A percentile compares a stretch with the other conserved stretches of the same genome.
Conservation (phyloP, 169 alveolate species). For the Plasmodium blacklocki region DNA sequence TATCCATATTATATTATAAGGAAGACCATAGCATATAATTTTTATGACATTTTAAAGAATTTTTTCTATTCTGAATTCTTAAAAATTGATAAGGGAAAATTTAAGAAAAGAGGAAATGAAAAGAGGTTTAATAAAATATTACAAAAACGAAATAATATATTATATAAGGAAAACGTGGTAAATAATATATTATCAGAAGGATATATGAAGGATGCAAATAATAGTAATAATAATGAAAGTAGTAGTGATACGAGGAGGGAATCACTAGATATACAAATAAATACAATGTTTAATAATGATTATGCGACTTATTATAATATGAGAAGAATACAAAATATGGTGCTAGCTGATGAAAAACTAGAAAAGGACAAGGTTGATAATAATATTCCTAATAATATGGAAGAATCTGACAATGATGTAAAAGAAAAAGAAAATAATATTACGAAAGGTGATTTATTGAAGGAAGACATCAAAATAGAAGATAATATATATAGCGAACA, state of each 20-base stretch:
- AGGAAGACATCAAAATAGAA: constrained; percentile 16
- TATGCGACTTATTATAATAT: constrained; percentile 21
- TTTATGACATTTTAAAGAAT: constrained; percentile 49
- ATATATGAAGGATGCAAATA: neutral
- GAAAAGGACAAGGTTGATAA: neutral
- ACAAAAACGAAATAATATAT: neutral
- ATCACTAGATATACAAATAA: too few relatives aligned
- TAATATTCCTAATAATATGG: neutral
- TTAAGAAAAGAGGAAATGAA: constrained; percentile 13
- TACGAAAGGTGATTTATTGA: constrained; percentile 9
- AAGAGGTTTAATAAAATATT: neutral
- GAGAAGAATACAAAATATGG: neutral
- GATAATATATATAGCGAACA: constrained; percentile 57
- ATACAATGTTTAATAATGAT: constrained; percentile 9
- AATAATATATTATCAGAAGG: neutral
- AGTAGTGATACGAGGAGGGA: neutral
- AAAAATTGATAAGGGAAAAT: constrained; percentile 11
- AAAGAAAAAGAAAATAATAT: constrained; percentile 18
- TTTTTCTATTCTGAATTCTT: constrained; percentile 19
- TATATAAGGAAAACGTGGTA: neutral
- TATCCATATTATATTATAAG: constrained; percentile 68
- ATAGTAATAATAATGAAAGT: neutral
- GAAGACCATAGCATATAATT: constrained; percentile 54
- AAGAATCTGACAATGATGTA: neutral
- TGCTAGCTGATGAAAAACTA: neutral